Evolutionary conservation across 176 grass and related monocot genomes (phyloP), one percentile per base, ranked within the genome.

Genomic region (Melocanna baccifera): DNA sequence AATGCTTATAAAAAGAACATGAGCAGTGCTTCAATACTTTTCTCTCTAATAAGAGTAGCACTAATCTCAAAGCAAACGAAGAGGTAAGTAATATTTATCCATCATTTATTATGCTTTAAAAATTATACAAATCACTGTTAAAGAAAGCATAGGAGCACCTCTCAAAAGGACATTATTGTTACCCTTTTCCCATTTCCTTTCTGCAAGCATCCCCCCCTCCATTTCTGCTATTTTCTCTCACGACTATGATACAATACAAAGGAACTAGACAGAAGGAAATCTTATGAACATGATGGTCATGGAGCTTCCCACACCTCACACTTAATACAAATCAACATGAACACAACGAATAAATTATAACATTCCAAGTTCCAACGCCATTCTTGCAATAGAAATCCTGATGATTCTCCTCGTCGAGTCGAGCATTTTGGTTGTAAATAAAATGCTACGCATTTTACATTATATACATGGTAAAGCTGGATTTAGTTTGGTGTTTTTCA

Each of bases 401-500:
- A 14, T 9, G 42, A 2, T 45, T 47, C 43, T 70, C 20, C 41
- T 47, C 5, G 13, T 13, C 7, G 7, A 14, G 2, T 7, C 34
- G 8, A 18, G 32, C 12, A 55, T 14, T 63, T 61, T 57, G 3
- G 22, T 28, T 36, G 19, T 15, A 48, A 9, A 67, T 7, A 20
- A 20, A 2, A 78, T 79, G 12, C 28, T 71, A 63, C 25, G 12
- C 9, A 62, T 34, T 71, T 28, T 3, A 50, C 19, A 59, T 23
- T 30, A 0, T 84, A 62, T 46, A 61, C 63, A 69, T 45, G 13
- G 39, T n/a, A 1, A 74, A 45, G 1, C 11, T 15, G 16, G 12
- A 39, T 14, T 84, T 34, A 8, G 22, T 77, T 45, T 13, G 29
- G 34, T 26, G 25, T 14, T 12, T 74, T 79, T 90, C 87, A 94